These are phyloP conservation scores for Paraglomus occultum DNA, from an alignment of 192 early-diverging fungal species.

Conservation along the genomic window DNA sequence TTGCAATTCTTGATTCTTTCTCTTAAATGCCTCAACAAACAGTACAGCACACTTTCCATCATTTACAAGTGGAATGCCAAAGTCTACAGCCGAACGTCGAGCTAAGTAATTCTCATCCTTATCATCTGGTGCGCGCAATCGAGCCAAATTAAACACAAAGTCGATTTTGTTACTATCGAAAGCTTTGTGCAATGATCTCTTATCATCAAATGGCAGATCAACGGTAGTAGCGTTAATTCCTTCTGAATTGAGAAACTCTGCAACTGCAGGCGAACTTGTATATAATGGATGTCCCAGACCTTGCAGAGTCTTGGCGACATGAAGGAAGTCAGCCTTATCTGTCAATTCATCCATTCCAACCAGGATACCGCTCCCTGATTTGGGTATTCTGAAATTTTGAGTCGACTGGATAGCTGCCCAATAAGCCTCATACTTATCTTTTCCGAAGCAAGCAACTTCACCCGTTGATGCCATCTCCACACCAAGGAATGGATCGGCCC, in stretches of 20 bases:
- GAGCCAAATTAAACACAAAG: constrained; percentile 69
- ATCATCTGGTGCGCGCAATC: constrained; percentile 59
- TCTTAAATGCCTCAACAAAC: constrained; percentile 83
- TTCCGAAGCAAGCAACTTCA: constrained; percentile 97
- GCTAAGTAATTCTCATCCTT: constrained; percentile 71
- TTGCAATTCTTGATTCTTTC: constrained; percentile 40
- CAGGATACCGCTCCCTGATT: constrained; percentile 62
- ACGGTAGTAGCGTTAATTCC: constrained; percentile 49
- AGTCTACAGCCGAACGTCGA: constrained; percentile 94
- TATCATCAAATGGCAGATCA: constrained; percentile 48
- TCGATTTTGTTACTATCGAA: constrained; percentile 64
- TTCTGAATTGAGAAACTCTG: constrained; percentile 44
- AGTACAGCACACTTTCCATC: constrained; percentile 92
- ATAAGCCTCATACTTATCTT: constrained; percentile 86
- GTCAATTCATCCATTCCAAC: constrained; percentile 72
- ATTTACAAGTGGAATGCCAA: constrained; percentile 93
- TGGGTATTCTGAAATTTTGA: constrained; percentile 88
- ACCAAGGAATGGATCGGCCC: constrained; percentile 95
- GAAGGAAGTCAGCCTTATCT: constrained; percentile 61
- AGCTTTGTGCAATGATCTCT: constrained; percentile 54
- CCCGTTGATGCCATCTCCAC: constrained; percentile 99
- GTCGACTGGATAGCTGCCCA: constrained; percentile 77
- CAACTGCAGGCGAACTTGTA: constrained; percentile 63
- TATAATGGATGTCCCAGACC: constrained; percentile 66
- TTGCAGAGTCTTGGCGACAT: constrained; percentile 65